These are phyloP conservation scores for Penicillium decumbens DNA, from an alignment of 2,329 filamentous ascomycete species.

Conservation along the genomic window DNA sequence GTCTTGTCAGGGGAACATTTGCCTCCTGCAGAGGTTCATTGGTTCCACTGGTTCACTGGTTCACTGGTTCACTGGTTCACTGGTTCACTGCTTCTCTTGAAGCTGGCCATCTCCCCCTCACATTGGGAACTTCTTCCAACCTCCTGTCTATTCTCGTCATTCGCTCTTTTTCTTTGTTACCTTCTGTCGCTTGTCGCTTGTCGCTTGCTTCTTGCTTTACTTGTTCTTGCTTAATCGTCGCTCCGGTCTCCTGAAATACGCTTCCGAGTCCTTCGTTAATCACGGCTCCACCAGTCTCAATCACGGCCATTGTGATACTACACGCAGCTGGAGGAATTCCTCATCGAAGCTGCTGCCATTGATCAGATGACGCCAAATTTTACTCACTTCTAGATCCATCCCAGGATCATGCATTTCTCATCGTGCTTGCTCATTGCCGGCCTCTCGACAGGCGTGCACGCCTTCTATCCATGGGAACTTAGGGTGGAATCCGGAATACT, in stretches of 20 bases:
- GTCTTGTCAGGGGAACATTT: constrained; percentile 17
- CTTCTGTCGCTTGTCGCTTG: not conserved
- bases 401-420: constrained; percentile 36
- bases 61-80: not conserved
- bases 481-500: constrained; percentile 18
- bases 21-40: not conserved
- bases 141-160: constrained; percentile 2
- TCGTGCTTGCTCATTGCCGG: constrained; percentile 33
- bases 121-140: constrained; percentile 4
- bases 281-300: not conserved
- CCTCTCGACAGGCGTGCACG: constrained; percentile 35
- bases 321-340: not conserved
- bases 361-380: constrained; percentile 6
- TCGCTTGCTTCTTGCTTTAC: not conserved
- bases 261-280: not conserved
- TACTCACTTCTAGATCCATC: constrained; percentile 8
- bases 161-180: not conserved
- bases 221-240: not conserved
- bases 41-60: not conserved
- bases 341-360: not conserved
- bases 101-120: constrained; percentile 7
- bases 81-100: too few relatives aligned
- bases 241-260: not conserved
- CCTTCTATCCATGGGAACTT: constrained; percentile 43
- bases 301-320: not conserved